Evolutionary conservation across 768 basidiomycete genomes (phyloP).

Genomic region (Pleurotus salmoneostramineus): DNA sequence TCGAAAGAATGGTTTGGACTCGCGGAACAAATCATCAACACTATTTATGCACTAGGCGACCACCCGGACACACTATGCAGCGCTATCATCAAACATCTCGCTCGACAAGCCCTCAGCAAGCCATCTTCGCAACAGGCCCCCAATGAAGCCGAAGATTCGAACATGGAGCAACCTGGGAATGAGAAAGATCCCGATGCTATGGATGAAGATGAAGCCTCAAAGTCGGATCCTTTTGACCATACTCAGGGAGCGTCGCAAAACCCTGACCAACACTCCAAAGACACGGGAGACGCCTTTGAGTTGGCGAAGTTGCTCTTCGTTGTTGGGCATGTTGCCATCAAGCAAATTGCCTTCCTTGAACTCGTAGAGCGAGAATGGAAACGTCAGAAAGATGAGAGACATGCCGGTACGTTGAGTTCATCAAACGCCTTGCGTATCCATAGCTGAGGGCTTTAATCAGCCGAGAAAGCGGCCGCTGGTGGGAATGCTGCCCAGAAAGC

Average conservation of each 20-base stretch:
- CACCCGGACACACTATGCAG: conserved; percentile 86
- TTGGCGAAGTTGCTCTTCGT: conserved; percentile 93
- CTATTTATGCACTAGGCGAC: conserved; percentile 91
- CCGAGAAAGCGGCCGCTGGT: conserved; percentile 54
- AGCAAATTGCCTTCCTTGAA: conserved; percentile 95
- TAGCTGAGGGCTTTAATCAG: conserved; percentile 24
- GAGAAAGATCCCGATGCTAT: conserved; percentile 45
- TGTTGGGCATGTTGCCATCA: conserved; percentile 95
- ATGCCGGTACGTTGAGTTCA: conserved; percentile 50
- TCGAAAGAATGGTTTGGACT: conserved; percentile 96
- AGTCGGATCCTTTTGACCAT: conserved; percentile 20
- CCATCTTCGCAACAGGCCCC: conserved; percentile 18
- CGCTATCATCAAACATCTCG: conserved; percentile 79
- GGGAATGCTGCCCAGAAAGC: conserved; percentile 28
- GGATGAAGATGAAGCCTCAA: conserved; percentile 49
- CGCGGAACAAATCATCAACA: conserved; percentile 96
- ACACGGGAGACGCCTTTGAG: conserved; percentile 79
- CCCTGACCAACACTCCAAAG: conserved; percentile 24
- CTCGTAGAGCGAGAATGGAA: conserved; percentile 96
- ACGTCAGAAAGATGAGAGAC: conserved; percentile 88
- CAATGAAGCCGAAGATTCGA: conserved; percentile 12
- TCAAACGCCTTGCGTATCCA: background rate
- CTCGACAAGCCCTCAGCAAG: conserved; percentile 60
- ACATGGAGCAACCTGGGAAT: conserved; percentile 6
- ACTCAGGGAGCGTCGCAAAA: conserved; percentile 15